A percentile compares a stretch with the other conserved stretches of the same genome.
These are phyloP conservation scores for Mycena albidolilacea DNA, from an alignment of 768 basidiomycete genomes.

Conservation along the genomic window DNA sequence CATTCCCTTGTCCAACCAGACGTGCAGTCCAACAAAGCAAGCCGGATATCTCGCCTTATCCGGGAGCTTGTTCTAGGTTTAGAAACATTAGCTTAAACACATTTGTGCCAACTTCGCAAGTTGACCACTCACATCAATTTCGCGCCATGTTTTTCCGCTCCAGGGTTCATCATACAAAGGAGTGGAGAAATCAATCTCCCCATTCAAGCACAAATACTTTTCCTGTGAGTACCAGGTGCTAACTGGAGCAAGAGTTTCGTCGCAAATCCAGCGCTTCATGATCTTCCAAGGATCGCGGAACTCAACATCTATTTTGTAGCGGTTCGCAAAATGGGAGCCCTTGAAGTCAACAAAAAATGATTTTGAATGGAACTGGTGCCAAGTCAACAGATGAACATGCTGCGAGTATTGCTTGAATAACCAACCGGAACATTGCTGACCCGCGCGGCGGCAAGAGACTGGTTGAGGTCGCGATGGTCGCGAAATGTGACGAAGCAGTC, in stretches of 20 bases:
- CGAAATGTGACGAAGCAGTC: constrained; percentile 16
- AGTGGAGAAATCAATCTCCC: constrained; percentile 17
- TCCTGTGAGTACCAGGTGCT: constrained; percentile 35
- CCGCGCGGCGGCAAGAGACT: constrained; percentile 29
- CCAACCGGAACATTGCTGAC: constrained; percentile 24
- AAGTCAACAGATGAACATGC: not conserved
- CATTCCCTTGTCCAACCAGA: constrained; percentile 43
- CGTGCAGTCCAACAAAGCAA: constrained; percentile 33
- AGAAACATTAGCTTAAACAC: no score
- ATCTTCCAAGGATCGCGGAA: constrained; percentile 41
- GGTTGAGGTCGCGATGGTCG: constrained; percentile 31
- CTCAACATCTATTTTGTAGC: constrained; percentile 34
- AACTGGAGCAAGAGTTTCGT: constrained; percentile 27
- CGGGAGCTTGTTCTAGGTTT: no score
- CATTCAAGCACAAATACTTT: constrained; percentile 34
- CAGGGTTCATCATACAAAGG: constrained; percentile 38
- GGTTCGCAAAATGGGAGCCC: constrained; percentile 7
- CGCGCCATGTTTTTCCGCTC: constrained; percentile 33
- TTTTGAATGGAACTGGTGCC: constrained; percentile 30
- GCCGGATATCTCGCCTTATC: not conserved
- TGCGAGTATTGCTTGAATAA: no score
- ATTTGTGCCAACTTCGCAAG: no score
- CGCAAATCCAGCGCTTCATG: constrained; percentile 30
- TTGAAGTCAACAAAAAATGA: constrained; percentile 2
- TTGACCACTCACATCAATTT: constrained; percentile 26